Base-by-base conservation (phyloP, 208 protist species). In the Leishmania braziliensis region DNA sequence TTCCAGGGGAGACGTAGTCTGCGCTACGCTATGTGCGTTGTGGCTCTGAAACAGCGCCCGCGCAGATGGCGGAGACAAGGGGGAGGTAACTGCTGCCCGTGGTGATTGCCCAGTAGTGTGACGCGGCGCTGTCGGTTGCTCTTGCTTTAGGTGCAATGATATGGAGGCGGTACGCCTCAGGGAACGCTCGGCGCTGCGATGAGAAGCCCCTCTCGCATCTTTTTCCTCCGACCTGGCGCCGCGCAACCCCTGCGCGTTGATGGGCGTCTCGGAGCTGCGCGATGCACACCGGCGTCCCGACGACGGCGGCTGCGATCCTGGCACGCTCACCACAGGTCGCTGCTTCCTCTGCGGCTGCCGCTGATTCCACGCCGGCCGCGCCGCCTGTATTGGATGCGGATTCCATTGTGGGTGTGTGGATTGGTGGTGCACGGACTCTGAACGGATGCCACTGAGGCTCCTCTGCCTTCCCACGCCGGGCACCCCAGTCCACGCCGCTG, bases 281-380 rank as follows among this genome's bases (percentile, higher is more conserved):
- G 77, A 86, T 9, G 23, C 56, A 60, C 70, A 70, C 51, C 56
- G 77, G 0, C 72, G 86, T 36, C 60, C 69, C 58, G 78, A 82
- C 18, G 54, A 66, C n/a, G 82, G 78, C 29, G 78, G 77, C 50
- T 80, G 58, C 26, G 73, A 74, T 18, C 84, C 85, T 50, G 87
- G 85, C 23, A 72, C 84, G 70, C 91, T 93, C n/a, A 95, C 88
- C 48, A 88, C 81, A 1, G 90, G 91, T 62, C 87, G 89, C 60
- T 83, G 69, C 65, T 86, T 87, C n/a, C 85, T 78, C 23, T 81
- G 83, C 29, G 92, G 92, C 26, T 83, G 79, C 23, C 84, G 88
- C 81, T 91, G 90, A 74, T 95, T 95, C 92, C 92, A 95, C 56
- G 86, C 88, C 54, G 92, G 92, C 3, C 90, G 90, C 12, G 82